Evolutionary conservation across 352 stramenopile species (phyloP), one percentile per base, ranked within the genome.

Genomic region (Globisporangium radiosum): DNA sequence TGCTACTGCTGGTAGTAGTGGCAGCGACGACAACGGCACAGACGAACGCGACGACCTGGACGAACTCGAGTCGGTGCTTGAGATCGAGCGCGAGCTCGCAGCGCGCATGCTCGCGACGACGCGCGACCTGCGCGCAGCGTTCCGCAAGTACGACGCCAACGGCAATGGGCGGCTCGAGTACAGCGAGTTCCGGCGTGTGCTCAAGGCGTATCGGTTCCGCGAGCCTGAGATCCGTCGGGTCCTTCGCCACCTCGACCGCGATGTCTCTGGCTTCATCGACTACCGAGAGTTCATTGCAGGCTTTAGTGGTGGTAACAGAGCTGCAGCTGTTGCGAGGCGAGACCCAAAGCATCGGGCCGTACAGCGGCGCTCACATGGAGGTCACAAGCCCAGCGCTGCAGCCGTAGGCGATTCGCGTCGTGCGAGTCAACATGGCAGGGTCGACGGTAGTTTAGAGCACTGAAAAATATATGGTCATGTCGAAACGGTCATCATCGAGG

Each of bases 211-310:
- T 54, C 72, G 76, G 15, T 72, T 90, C 17, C 68, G 72, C 0
- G 80, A 90, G 50, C 63, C 71, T 33, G 80, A 90, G 50, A 90
- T 90, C 33, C 75, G 76, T 44, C 84, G 84, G 59, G 77, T 90
- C 39, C 88, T 90, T 65, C 77, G 80, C 13, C 80, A 88, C 49
- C 52, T 90, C 36, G 80, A 90, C 60, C 64, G 60, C 9, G 66
- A 84, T 33, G 80, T 90, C 10, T 88, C 76, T 0, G 80, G 80
- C 0, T 90, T 76, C 25, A 90, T 90, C 50, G 80, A 90, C 61
- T 90, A 90, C 56, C 79, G 80, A 39, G 70, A 85, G 54, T 90
- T 90, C 56, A 75, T 87, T 45, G 56, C 75, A 14, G 71, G 69
- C 3, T 85, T 90, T 42, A 55, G 68, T 0, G 13, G 63, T 5